Evolutionary conservation across 208 protist species (phyloP).

Genomic region (Naegleria lovaniensis): DNA sequence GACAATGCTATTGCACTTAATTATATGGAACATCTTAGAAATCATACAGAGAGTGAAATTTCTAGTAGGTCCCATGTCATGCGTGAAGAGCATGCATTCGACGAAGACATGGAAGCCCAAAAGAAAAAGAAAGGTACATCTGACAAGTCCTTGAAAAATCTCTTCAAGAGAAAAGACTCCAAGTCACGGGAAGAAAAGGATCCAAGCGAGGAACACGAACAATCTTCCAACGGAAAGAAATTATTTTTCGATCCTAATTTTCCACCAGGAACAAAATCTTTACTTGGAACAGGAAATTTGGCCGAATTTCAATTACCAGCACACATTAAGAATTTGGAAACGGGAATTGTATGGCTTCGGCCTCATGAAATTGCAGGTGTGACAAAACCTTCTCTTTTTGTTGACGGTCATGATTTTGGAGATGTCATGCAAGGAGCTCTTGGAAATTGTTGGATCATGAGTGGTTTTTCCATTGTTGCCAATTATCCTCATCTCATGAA

Average conservation of each 20-base stretch:
- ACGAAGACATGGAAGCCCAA: no score
- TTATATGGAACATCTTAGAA: no score
- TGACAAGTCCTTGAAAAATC: background rate
- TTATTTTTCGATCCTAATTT: background rate
- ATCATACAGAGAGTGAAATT: no score
- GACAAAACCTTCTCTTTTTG: background rate
- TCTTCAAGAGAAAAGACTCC: background rate
- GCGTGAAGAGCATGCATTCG: no score
- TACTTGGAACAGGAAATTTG: background rate
- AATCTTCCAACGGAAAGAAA: background rate
- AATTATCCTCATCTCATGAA: background rate
- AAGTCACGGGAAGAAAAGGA: background rate
- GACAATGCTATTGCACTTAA: background rate
- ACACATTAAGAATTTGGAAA: background rate
- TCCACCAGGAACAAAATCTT: background rate
- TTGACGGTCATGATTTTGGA: background rate
- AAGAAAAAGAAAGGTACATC: background rate
- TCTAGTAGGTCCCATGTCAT: no score
- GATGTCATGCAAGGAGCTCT: constrained; percentile 2
- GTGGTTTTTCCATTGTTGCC: background rate
- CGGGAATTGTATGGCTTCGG: background rate
- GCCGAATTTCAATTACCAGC: background rate
- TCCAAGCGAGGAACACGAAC: background rate
- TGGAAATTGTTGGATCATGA: constrained; percentile 18
- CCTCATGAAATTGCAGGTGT: background rate